Evolutionary conservation across 2,329 filamentous ascomycete species (phyloP), one percentile per base, ranked within the genome.

Genomic region (Pseudogymnoascus sp.): DNA sequence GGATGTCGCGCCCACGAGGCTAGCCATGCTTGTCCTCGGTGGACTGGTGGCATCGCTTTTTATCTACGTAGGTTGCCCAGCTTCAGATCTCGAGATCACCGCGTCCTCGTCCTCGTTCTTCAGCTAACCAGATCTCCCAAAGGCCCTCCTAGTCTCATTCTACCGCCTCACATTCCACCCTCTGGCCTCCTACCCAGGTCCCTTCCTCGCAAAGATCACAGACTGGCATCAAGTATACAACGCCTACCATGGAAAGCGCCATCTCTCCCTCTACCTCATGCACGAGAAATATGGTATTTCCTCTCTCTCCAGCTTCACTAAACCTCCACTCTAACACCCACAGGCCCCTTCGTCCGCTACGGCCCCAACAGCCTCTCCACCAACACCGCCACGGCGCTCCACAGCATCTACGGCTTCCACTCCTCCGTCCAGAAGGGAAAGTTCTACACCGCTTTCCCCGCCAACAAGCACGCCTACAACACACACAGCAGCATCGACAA

Each of bases 301-400:
- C 11, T 65, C 59, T 61, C 63, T 25, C 62, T 64, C 11, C 67
- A 66, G 14, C 40, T 47, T 11, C 3, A n/a, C 23, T 16, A 37
- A 62, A 33, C 2, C n/a, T 1, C 16, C 5, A 14, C 3, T n/a
- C 4, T 37, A 5, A 42, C 33, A n/a, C 5, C 4, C 69, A 65
- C 70, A 85, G 83, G 84, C 68, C 77, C 79, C n/a, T 74, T 85
- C 60, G 88, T 93, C n/a, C 88, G 91, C 28, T 90, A 88, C 67
- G 89, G 88, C 0, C 91, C 91, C 50, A 91, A 91, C 74, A 84
- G 84, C 65, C 77, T 96, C 44, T 90, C 87, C 0, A 84, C 95
- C 77, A 93, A 94, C 79, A 87, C 85, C 62, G 82, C 82, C 65
- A 81, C 82, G 6, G 87, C 88, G 0, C 77, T 90, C 64, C 84